Evolutionary conservation across 306 rosid species (phyloP), one percentile per base, ranked within the genome.

Genomic region (Dryas drummondii): DNA sequence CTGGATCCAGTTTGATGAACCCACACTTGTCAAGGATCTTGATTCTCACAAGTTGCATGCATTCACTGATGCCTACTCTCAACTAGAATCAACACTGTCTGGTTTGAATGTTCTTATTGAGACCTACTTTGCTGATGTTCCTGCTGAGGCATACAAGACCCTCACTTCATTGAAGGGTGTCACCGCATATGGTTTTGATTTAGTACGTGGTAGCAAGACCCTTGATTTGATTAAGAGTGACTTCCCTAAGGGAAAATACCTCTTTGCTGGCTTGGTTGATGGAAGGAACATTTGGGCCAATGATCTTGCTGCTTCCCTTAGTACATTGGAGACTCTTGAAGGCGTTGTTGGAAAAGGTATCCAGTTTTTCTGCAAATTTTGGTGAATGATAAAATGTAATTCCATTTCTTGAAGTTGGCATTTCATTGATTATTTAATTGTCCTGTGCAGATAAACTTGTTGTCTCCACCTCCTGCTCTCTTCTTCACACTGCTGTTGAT

Each of bases 251-350:
- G 91, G 84, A 19, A 93, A 89, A 76, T 86, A 74, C 84, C 91
- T 93, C 79, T 93, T 88, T 83, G 98, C 96, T 76, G 98, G 98
- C 55, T 81, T 92, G 45, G 98, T 92, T 79, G 98, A 92, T 89
- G 98, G 98, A 81, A 90, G 98, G 85, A 92, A 90, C 87, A 93
- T 93, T 62, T 93, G 98, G 98, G 98, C 98, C 49, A 93, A 91
- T 59, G 96, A 93, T 73, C 96, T 91, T 58, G 75, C 87, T 77
- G 76, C 90, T 72, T 91, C 98, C 58, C 84, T 91, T 69, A 48
- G 71, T 32, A 89, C 88, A 70, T 74, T 93, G 68, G 27, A 81
- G 46, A 37, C 74, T 74, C 93, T 93, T 22, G 93, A 84, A 78
- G 82, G 89, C 78, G 72, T 91, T 78, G 97, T 88, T 17, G 98